Evolutionary conservation across 2,329 filamentous ascomycete genomes (phyloP).

Genomic region (Curvularia verruculosa): DNA sequence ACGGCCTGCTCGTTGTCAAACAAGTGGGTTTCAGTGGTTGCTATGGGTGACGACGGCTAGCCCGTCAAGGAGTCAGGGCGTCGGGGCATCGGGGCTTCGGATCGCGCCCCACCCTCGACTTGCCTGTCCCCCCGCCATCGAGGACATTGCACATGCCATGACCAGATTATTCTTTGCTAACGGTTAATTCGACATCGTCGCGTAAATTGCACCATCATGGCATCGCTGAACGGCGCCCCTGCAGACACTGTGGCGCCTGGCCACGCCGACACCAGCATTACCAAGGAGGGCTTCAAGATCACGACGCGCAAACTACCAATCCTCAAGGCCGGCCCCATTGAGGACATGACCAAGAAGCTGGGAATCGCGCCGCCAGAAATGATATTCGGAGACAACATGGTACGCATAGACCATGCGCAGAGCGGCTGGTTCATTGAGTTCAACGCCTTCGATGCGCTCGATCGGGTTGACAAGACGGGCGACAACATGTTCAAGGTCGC

Average conservation of each 20-base stretch:
- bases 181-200: not conserved
- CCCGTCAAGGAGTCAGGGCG: conserved; percentile 1
- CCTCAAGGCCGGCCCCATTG: conserved; percentile 88
- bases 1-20: conserved; percentile 19
- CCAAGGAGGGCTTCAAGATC: conserved; percentile 68
- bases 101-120: conserved; percentile 12
- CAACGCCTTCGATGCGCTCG: conserved; percentile 84
- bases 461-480: conserved; percentile 92
- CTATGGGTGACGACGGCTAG: conserved; percentile 12
- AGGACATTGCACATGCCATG: conserved; percentile 15
- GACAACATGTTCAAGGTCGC: conserved; percentile 89
- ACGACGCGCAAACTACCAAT: conserved; percentile 90
- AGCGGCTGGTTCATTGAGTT: conserved; percentile 82
- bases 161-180: not conserved
- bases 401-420: conserved; percentile 73
- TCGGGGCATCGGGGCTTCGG: conserved; percentile 17
- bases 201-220: conserved; percentile 19
- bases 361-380: conserved; percentile 94
- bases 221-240: conserved; percentile 41
- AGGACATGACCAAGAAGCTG: conserved; percentile 77
- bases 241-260: conserved; percentile 43
- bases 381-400: conserved; percentile 97
- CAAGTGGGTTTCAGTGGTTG: conserved; percentile 19
- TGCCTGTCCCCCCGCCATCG: conserved; percentile 15
- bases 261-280: conserved; percentile 45